Conservation (phyloP, 1,284 basidiomycete species). For the Mycena citricolor region DNA sequence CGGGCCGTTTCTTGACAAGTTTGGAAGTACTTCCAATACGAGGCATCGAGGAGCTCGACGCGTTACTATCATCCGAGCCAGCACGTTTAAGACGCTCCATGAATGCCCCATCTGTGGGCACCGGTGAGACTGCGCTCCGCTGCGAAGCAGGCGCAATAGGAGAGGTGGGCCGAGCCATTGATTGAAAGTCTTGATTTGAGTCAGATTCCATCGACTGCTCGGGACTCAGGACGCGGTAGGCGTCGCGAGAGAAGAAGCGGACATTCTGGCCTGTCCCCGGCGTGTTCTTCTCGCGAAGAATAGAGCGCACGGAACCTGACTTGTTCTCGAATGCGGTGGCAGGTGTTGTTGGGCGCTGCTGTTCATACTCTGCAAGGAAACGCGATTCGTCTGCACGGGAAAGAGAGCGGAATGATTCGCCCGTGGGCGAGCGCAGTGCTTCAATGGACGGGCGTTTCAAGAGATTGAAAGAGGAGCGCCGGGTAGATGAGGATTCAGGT, state of each 20-base stretch:
- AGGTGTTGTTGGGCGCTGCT: no score
- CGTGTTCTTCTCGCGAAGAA: slow-evolving; percentile 66
- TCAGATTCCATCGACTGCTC: slow-evolving; percentile 55
- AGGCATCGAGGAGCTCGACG: slow-evolving; percentile 32
- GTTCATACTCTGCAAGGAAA: no score
- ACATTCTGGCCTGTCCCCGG: slow-evolving; percentile 74
- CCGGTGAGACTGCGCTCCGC: slow-evolving; percentile 2
- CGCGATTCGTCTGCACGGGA: slow-evolving; percentile 15
- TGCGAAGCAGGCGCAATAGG: slow-evolving; percentile 24
- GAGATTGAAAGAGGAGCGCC: slow-evolving; percentile 21
- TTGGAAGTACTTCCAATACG: slow-evolving; percentile 27
- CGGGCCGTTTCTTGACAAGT: slow-evolving; percentile 31
- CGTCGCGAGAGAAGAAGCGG: slow-evolving; percentile 70
- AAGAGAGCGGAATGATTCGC: slow-evolving; percentile 11
- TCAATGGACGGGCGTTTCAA: slow-evolving; percentile 18
- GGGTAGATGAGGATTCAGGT: slow-evolving; percentile 10
- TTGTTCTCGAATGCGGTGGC: slow-evolving; percentile 18
- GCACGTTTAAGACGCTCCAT: slow-evolving; percentile 39
- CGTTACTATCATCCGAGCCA: slow-evolving; percentile 25
- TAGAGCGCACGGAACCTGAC: slow-evolving; percentile 51
- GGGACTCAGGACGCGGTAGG: slow-evolving; percentile 62
- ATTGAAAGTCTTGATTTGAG: slow-evolving; percentile 27
- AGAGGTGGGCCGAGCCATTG: slow-evolving; percentile 20
- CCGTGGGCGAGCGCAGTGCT: slow-evolving; percentile 9
- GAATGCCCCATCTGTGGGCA: slow-evolving; percentile 28